phyloP scores from a whole-genome alignment of 495 filamentous ascomycete genomes.

The Acidomyces sp. region DNA sequence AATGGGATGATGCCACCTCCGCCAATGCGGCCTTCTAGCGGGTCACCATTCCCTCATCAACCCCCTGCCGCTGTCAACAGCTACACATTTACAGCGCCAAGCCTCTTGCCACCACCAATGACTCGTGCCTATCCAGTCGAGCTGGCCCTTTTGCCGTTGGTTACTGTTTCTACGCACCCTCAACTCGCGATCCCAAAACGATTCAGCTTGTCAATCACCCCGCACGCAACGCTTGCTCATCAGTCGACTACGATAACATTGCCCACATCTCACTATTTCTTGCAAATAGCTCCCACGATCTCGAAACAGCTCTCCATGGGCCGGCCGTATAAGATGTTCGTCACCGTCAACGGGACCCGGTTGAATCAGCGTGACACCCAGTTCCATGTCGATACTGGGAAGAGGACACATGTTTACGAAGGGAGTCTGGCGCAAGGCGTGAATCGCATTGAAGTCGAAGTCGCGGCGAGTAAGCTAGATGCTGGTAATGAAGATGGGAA shows the following conservation, averaged over 20 bases:
- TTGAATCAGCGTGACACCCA: constrained; percentile 19
- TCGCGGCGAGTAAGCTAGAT: constrained; percentile 22
- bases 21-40: constrained; percentile 24
- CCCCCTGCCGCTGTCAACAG: constrained; percentile 10
- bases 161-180: constrained; percentile 49
- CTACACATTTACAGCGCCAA: constrained; percentile 14
- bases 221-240: constrained; percentile 47
- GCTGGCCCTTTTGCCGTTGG: constrained; percentile 28
- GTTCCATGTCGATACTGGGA: constrained; percentile 7
- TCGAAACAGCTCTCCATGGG: constrained; percentile 36
- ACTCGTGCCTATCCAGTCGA: constrained; percentile 13
- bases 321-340: constrained; percentile 52
- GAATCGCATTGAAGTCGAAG: constrained; percentile 31
- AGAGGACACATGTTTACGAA: constrained; percentile 27
- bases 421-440: constrained; percentile 25
- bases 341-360: constrained; percentile 34
- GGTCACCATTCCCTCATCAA: constrained; percentile 24
- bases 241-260: constrained; percentile 56
- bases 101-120: constrained; percentile 9
- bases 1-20: constrained; percentile 32
- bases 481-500: constrained; percentile 11
- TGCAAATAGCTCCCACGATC: constrained; percentile 53
- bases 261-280: constrained; percentile 45
- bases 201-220: constrained; percentile 45
- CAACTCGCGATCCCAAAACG: constrained; percentile 37